These are phyloP conservation scores for Podila verticillata DNA, from an alignment of 192 early-diverging fungal genomes.

Conservation along the genomic window DNA sequence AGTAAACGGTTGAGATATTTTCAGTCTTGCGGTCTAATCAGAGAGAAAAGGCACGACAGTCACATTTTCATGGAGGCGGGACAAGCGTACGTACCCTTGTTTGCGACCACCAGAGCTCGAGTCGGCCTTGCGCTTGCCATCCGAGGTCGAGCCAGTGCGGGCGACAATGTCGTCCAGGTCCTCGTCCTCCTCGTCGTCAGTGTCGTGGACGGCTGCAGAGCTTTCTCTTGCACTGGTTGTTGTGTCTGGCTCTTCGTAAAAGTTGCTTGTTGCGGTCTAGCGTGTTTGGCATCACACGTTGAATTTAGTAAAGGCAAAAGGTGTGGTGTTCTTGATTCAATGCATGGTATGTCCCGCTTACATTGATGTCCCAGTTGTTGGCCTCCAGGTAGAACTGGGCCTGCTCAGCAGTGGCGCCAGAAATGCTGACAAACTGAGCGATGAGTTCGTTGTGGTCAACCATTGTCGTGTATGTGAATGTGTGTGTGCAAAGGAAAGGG, in stretches of 20 bases:
- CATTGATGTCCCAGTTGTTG: slow-evolving; percentile 82
- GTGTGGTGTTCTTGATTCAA: neutral
- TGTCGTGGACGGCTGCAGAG: slow-evolving; percentile 29
- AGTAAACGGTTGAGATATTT: neutral
- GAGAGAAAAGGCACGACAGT: neutral
- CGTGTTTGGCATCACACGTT: slow-evolving; percentile 42
- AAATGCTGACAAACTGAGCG: slow-evolving; percentile 66
- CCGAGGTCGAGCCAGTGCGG: slow-evolving; percentile 8
- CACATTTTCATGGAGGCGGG: neutral
- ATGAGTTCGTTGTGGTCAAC: slow-evolving; percentile 65
- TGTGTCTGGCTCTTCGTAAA: slow-evolving; percentile 65
- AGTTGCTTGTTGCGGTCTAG: slow-evolving; percentile 73
- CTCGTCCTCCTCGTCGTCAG: slow-evolving; percentile 57
- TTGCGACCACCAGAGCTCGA: slow-evolving; percentile 17
- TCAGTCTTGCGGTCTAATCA: neutral
- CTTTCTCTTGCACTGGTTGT: slow-evolving; percentile 1
- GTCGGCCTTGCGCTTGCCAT: slow-evolving; percentile 36
- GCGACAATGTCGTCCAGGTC: slow-evolving; percentile 38
- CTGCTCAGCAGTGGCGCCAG: slow-evolving; percentile 61
- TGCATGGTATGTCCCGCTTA: slow-evolving; percentile 23
- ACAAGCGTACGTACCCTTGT: slow-evolving; percentile 36
- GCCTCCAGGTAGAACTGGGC: slow-evolving; percentile 81
- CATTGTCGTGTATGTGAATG: slow-evolving; percentile 17
- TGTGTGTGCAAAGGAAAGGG: neutral
- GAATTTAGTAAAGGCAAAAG: slow-evolving; percentile 2